Conservation (phyloP, 2,329 filamentous ascomycete species). For the Colletotrichum camelliae region DNA sequence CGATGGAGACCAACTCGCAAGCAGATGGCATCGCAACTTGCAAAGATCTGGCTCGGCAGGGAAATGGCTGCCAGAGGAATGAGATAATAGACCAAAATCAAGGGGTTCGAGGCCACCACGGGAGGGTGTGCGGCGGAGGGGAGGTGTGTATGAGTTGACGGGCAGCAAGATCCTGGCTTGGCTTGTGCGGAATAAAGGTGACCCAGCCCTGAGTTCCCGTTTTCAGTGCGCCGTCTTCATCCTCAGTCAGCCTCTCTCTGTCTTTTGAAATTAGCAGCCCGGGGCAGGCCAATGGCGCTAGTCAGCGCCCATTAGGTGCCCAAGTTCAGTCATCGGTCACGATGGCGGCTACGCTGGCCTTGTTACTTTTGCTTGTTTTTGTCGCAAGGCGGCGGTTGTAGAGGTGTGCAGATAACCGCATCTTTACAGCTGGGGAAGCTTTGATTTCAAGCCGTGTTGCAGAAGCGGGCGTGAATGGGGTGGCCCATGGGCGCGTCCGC, state of each 20-base stretch:
- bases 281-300: conserved; percentile 7
- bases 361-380: not conserved
- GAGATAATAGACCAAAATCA: conserved; percentile 16
- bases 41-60: conserved; percentile 15
- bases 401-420: conserved; percentile 9
- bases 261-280: not conserved
- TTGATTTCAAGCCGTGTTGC: conserved; percentile 1
- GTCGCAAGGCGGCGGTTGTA: conserved; percentile 3
- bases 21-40: conserved; percentile 1
- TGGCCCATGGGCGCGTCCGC: not conserved
- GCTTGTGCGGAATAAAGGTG: conserved; percentile 12
- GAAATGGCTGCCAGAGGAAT: conserved; percentile 10
- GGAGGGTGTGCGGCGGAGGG: conserved; percentile 12
- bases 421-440: conserved; percentile 5
- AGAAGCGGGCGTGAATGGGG: conserved; percentile 15
- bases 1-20: not conserved
- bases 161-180: conserved; percentile 1
- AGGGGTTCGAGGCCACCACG: conserved; percentile 5
- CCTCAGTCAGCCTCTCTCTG: conserved; percentile 17
- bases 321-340: conserved; percentile 1
- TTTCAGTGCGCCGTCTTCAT: conserved; percentile 13
- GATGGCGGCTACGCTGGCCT: conserved; percentile 14
- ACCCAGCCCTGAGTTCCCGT: conserved; percentile 8
- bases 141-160: conserved; percentile 11
- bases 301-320: not conserved